Evolutionary conservation across 2,329 filamentous ascomycete genomes (phyloP).

Genomic region (Fusarium miscanthi): DNA sequence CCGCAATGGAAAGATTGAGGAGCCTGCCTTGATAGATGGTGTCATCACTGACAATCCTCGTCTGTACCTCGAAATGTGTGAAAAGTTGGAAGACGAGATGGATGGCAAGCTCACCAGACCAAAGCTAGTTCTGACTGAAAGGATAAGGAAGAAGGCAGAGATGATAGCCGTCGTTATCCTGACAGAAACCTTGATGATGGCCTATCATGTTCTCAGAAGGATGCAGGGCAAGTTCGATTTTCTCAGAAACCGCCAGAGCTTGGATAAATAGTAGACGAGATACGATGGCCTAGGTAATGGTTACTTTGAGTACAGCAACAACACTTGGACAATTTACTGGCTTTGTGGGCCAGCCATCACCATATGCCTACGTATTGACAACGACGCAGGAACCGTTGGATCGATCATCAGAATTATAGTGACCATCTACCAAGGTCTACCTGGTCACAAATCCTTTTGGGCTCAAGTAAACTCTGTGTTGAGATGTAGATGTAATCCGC

Average conservation of each 20-base stretch:
- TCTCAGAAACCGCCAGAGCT: conserved; percentile 33
- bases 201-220: conserved; percentile 43
- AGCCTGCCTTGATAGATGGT: conserved; percentile 70
- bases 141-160: conserved; percentile 24
- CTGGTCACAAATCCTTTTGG: neutral
- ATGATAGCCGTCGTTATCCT: conserved; percentile 32
- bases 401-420: conserved; percentile 1
- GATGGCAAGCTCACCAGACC: conserved; percentile 40
- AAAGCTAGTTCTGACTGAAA: conserved; percentile 19
- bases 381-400: neutral
- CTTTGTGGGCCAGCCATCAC: neutral
- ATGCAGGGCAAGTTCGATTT: conserved; percentile 46
- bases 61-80: conserved; percentile 71
- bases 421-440: conserved; percentile 14
- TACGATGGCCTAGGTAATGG: neutral
- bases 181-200: conserved; percentile 37
- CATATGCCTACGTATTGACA: neutral
- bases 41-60: conserved; percentile 88
- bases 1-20: neutral
- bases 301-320: neutral
- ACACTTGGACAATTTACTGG: neutral
- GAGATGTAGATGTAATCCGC: conserved; percentile 16
- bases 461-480: neutral
- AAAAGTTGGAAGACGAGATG: conserved; percentile 51
- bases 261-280: conserved; percentile 27